Evolutionary conservation across 306 rosid genomes (phyloP).

Genomic region (Inga laurina): DNA sequence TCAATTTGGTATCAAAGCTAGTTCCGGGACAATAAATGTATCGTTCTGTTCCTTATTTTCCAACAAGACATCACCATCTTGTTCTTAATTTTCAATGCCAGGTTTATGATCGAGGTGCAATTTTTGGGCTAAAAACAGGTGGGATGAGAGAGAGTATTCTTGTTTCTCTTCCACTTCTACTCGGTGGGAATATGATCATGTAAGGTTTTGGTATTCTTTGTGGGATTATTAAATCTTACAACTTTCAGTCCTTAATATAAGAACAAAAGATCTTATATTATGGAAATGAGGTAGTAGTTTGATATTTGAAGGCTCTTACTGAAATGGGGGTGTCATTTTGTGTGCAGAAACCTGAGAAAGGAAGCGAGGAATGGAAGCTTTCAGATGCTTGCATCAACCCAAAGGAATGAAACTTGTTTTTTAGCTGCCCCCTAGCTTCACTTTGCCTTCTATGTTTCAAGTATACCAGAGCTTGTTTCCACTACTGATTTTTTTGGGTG

Average conservation of each 20-base stretch:
- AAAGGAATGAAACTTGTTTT: slow-evolving; percentile 73
- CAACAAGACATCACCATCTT: slow-evolving; percentile 13
- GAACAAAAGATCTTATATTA: slow-evolving; percentile 38
- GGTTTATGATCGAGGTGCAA: slow-evolving; percentile 97
- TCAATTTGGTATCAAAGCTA: slow-evolving; percentile 71
- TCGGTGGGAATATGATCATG: slow-evolving; percentile 96
- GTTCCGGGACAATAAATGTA: neutral
- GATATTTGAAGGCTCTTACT: slow-evolving; percentile 20
- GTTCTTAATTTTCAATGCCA: slow-evolving; percentile 25
- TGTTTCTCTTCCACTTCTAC: slow-evolving; percentile 95
- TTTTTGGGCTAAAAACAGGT: slow-evolving; percentile 94
- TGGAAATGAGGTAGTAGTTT: slow-evolving; percentile 54
- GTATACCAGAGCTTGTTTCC: slow-evolving; percentile 25
- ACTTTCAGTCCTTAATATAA: no score
- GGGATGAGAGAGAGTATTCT: slow-evolving; percentile 98
- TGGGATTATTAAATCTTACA: slow-evolving; percentile 3
- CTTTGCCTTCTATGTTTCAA: neutral
- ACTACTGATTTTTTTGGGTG: neutral
- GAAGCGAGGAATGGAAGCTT: slow-evolving; percentile 96
- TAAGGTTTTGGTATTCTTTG: slow-evolving; percentile 43
- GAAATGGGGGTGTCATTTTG: slow-evolving; percentile 25
- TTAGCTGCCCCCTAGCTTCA: slow-evolving; percentile 2
- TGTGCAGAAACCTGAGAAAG: slow-evolving; percentile 91
- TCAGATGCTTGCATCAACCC: slow-evolving; percentile 97
- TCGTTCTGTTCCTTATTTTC: neutral